Evolutionary conservation across 1,284 basidiomycete species (phyloP), one percentile per base, ranked within the genome.

Genomic region (Cryptococcus deneoformans): DNA sequence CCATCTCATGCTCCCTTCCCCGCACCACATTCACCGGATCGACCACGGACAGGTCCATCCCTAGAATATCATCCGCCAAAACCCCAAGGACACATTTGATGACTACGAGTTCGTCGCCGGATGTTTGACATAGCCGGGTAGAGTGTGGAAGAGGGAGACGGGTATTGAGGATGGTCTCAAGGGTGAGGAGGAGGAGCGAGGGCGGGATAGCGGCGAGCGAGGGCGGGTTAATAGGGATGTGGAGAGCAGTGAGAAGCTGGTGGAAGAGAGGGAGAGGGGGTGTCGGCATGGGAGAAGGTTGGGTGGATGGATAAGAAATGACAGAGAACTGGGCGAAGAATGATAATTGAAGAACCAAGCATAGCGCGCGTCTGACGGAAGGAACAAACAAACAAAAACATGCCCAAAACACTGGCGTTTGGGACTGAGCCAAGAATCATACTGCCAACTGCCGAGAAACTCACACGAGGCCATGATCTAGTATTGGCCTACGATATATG

Each of bases 31-130:
- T 29, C 29, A 29, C 3, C 29, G 29, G 29, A 29, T 29, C 29
- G 29, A 29, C 29, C 5, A 29, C 29, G 29, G 29, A 29, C 29
- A 29, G 29, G 29, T 29, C 29, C 29, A 29, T 29, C 29, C 29
- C 29, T 29, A 29, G 29, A 29, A 29, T 29, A 37, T 72, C 70
- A 53, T 62, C 60, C 2, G 60, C 65, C 34, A 73, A 55, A 4
- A 64, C 59, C 2, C 71, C 71, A 4, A 73, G 52, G 2, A 73
- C 34, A 46, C 60, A 65, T 50, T 73, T 71, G 16, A 66, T 51
- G 10, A 68, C 56, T 8, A 45, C 56, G 5, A 66, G 36, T 53
- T 70, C 68, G 37, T 66, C 66, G 14, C 43, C 45, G 9, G 14
- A 14, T 0, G 54, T 61, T 4, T 46, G 6, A 16, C 64, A 66